phyloP scores from a whole-genome alignment of 1,284 basidiomycete species.

The Ceratobasidium sp. region DNA sequence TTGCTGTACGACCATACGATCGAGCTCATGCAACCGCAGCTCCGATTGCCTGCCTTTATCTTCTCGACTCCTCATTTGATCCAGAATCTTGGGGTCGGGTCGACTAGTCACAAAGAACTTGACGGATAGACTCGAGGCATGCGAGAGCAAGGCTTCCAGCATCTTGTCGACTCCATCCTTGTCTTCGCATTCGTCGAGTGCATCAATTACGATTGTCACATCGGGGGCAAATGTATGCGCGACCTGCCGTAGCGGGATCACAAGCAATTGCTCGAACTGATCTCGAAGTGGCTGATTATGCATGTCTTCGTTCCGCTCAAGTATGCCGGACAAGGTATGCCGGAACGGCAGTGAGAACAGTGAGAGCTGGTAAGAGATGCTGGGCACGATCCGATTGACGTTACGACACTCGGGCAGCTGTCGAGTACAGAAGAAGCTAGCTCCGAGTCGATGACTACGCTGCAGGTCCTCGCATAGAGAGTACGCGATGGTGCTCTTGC shows the following conservation, averaged over 20 bases:
- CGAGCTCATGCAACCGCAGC: too few relatives aligned
- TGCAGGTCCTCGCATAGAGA: neutral
- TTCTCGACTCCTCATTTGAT: neutral
- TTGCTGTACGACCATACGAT: too few relatives aligned
- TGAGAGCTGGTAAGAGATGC: too few relatives aligned
- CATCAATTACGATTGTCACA: slow-evolving; percentile 17
- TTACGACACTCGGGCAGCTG: slow-evolving; percentile 1
- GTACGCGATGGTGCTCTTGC: slow-evolving; percentile 21
- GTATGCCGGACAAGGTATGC: neutral
- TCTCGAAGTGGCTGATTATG: neutral
- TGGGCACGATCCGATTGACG: slow-evolving; percentile 14
- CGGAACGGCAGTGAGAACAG: slow-evolving; percentile 2
- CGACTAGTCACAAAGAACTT: neutral
- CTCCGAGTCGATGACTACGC: neutral
- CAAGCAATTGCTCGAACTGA: neutral
- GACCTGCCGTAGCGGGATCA: neutral
- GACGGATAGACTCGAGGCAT: neutral
- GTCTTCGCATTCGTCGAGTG: slow-evolving; percentile 27
- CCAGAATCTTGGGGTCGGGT: neutral
- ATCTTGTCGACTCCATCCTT: neutral
- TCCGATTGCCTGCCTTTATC: too few relatives aligned
- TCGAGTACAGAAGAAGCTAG: slow-evolving; percentile 31
- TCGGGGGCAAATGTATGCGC: neutral
- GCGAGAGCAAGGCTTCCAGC: neutral
- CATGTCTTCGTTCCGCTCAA: neutral